Evolutionary conservation across 2,329 filamentous ascomycete genomes (phyloP), one percentile per base, ranked within the genome.

Genomic region (Phialocephala sp.): DNA sequence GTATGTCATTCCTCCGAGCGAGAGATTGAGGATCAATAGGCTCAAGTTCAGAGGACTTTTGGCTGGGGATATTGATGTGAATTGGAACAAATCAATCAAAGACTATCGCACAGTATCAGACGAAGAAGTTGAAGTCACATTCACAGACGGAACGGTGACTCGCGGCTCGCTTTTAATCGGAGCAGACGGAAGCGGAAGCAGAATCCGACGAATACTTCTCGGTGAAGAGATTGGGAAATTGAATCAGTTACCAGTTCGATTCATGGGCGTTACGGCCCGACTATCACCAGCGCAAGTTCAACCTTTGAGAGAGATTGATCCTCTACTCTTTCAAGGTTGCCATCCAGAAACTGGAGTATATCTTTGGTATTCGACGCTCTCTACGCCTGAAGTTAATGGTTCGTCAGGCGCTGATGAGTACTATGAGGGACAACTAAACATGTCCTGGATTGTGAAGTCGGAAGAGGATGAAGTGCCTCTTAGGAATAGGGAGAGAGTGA

Each of bases 311-410:
- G 76, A 76, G 1, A 78, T 86, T 0, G 85, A 88, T 61, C 81
- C 85, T 0, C 84, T 82, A 50, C 84, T 87, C 59, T 79, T 87
- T 22, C 84, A 87, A 59, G 85, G 85, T 0, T 80, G 80, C 0
- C 80, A 86, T 43, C 84, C 85, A 0, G 74, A 78, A 32, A 82
- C 84, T 4, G 79, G 84, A 50, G 79, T 80, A 0, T 87, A 83
- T 71, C 72, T 85, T 20, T 88, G 83, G 70, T 82, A 86, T 64
- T 66, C 69, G 2, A 68, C 59, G 18, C 55, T 69, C 4, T 63
- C 64, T 27, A 70, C 62, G 4, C 68, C 69, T 0, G 68, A 68
- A 55, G 66, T 69, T 14, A 71, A 70, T 37, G 67, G 62, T 4
- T 69, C 69, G 2, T 35, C 24, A 12, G 61, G 66, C 15, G 54